Percentiles rank a stretch among this genome's conserved stretches.
phyloP scores from a whole-genome alignment of 2,329 filamentous ascomycete genomes.

The Paecilomyces fulvus region DNA sequence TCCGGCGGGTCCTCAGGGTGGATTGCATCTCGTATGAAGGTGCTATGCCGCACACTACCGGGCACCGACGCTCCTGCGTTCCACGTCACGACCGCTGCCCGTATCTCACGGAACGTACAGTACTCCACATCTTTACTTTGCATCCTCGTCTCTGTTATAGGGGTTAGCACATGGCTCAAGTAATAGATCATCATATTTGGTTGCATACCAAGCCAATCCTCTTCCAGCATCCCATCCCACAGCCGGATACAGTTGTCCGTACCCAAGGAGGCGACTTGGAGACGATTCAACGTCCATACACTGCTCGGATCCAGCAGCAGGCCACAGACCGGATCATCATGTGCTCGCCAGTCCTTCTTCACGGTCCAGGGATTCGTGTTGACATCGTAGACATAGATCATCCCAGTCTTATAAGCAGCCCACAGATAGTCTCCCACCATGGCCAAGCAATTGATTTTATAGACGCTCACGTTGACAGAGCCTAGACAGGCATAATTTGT shows the following conservation, averaged over 20 bases:
- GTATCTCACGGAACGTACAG: slow-evolving; percentile 76
- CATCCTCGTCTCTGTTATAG: slow-evolving; percentile 63
- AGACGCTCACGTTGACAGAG: slow-evolving; percentile 77
- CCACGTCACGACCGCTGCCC: slow-evolving; percentile 81
- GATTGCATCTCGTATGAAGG: slow-evolving; percentile 74
- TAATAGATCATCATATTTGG: not conserved
- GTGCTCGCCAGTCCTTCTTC: slow-evolving; percentile 91
- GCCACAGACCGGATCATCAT: slow-evolving; percentile 71
- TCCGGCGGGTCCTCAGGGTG: slow-evolving; percentile 72
- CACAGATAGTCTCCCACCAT: slow-evolving; percentile 77
- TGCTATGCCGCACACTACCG: slow-evolving; percentile 64
- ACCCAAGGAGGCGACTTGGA: slow-evolving; percentile 80
- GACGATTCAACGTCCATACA: slow-evolving; percentile 73
- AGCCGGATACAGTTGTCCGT: slow-evolving; percentile 74
- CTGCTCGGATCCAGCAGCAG: slow-evolving; percentile 72
- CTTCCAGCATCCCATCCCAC: slow-evolving; percentile 89
- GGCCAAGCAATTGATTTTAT: slow-evolving; percentile 84
- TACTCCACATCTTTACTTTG: slow-evolving; percentile 73
- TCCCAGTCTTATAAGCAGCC: slow-evolving; percentile 92
- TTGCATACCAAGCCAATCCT: slow-evolving; percentile 72
- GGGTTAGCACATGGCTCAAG: slow-evolving; percentile 10
- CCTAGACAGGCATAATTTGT: slow-evolving; percentile 68
- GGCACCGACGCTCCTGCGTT: slow-evolving; percentile 97
- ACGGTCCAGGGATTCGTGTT: slow-evolving; percentile 74
- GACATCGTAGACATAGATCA: slow-evolving; percentile 87